A percentile compares a stretch with the other conserved stretches of the same genome.
phyloP scores from a whole-genome alignment of 352 stramenopile genomes.

The Pythium apleroticum region DNA sequence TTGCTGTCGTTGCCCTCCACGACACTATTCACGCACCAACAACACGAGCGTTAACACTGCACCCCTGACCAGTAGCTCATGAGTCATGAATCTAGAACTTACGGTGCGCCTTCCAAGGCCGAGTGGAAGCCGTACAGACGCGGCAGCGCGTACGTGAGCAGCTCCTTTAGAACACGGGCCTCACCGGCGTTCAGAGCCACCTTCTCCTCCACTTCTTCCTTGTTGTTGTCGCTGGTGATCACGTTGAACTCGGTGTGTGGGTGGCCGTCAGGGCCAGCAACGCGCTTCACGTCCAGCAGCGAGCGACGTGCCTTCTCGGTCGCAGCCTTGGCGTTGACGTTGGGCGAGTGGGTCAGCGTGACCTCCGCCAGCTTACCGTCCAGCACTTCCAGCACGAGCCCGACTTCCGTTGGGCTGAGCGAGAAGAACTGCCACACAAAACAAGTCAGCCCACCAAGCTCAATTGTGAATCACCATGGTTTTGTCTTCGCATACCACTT shows the following conservation, averaged over 20 bases:
- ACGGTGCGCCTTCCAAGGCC: slow-evolving; percentile 69
- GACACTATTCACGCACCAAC: slow-evolving; percentile 34
- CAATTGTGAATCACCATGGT: too few species aligned
- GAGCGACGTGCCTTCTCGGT: slow-evolving; percentile 47
- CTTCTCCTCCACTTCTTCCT: slow-evolving; percentile 42
- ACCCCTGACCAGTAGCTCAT: neutral
- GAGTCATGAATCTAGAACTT: slow-evolving; percentile 23
- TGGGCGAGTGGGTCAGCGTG: slow-evolving; percentile 72
- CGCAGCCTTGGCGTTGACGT: slow-evolving; percentile 66
- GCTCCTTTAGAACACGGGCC: slow-evolving; percentile 55
- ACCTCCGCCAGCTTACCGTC: slow-evolving; percentile 64
- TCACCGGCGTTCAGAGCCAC: slow-evolving; percentile 70
- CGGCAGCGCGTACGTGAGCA: slow-evolving; percentile 77
- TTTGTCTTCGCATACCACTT: slow-evolving; percentile 71
- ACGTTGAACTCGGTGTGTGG: slow-evolving; percentile 55
- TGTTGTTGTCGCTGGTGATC: slow-evolving; percentile 34
- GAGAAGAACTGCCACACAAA: slow-evolving; percentile 83
- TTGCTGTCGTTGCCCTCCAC: slow-evolving; percentile 45
- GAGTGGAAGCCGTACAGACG: slow-evolving; percentile 78
- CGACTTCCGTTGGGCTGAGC: slow-evolving; percentile 73
- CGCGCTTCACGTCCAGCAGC: slow-evolving; percentile 48
- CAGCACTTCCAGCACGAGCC: slow-evolving; percentile 74
- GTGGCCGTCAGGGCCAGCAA: slow-evolving; percentile 44
- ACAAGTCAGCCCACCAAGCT: neutral
- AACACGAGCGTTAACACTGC: neutral